Conservation (phyloP, 2,329 filamentous ascomycete species). For the Sarocladiaceae sp. region DNA sequence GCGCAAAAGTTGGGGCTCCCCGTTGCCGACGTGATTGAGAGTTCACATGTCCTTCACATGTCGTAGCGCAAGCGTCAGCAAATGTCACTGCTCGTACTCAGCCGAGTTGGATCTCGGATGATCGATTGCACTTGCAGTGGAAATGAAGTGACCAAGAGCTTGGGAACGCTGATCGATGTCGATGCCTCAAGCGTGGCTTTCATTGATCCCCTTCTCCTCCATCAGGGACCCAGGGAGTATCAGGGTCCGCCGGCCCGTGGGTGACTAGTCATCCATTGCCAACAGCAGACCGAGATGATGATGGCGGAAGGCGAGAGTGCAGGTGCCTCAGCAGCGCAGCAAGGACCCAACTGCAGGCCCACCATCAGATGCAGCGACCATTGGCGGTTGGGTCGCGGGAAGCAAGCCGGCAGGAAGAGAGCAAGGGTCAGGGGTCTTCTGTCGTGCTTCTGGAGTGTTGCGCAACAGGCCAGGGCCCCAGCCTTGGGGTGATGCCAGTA, state of each 20-base stretch:
- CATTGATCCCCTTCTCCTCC: conserved; percentile 4
- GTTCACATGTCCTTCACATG: too few species aligned
- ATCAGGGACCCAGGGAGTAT: neutral
- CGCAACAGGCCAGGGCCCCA: neutral
- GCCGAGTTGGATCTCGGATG: too few species aligned
- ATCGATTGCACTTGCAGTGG: too few species aligned
- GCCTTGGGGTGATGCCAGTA: too few species aligned
- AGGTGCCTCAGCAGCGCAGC: too few species aligned
- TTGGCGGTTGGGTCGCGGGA: conserved; percentile 4
- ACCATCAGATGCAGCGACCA: conserved; percentile 5
- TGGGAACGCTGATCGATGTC: too few species aligned
- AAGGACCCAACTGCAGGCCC: neutral
- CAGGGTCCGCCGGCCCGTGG: conserved; percentile 7
- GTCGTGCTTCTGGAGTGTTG: conserved; percentile 2
- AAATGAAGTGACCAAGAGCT: too few species aligned
- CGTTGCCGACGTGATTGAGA: too few species aligned
- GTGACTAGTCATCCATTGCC: neutral
- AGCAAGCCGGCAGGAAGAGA: conserved; percentile 1
- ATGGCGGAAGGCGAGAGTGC: neutral
- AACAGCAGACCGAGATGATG: neutral
- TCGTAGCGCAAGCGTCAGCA: too few species aligned
- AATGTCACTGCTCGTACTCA: too few species aligned
- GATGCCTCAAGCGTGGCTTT: too few species aligned
- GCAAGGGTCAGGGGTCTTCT: neutral
- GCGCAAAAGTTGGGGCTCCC: too few species aligned